Evolutionary conservation across 2,329 filamentous ascomycete genomes (phyloP), one percentile per base, ranked within the genome.

Genomic region (Diaporthe ilicicola): DNA sequence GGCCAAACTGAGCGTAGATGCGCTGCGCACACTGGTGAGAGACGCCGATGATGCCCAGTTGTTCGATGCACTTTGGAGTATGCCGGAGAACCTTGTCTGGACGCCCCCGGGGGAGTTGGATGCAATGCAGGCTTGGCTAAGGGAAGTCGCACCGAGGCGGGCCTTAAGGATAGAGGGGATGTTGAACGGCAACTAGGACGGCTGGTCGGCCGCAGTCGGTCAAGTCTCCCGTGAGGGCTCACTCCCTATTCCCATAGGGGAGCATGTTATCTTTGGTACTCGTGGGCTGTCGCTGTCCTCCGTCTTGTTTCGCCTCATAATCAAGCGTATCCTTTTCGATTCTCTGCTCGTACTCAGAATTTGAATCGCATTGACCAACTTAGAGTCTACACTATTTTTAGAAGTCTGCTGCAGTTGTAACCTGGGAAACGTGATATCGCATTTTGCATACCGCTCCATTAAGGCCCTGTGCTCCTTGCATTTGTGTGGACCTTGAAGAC

Each of bases 71-170:
- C 76, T 89, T 27, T 74, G 76, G 64, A 80, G 70, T 12, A 73
- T 89, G 71, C 86, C 85, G 0, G 82, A 88, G 4, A 65, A 68
- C 2, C n/a, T 70, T 24, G 34, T 68, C 32, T 79, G 85, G 62
- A 87, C 84, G 2, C 79, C 87, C 0, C 83, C 86, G 22, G 86
- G 87, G 64, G 87, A 89, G 75, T 83, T 84, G 0, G 86, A 86
- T 44, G 80, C 79, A 2, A 73, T 89, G 73, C 80, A 81, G 42
- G 76, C 70, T 5, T 89, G 88, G 76, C 79, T 88, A 67, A 75
- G 73, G 56, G 80, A 82, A 42, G 67, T 88, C 32, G 75, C 86
- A 71, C 79, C 79, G 12, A 68, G 73, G 8, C 71, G 76, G 50
- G 59, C 71, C 22, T 70, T 74, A 15, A 62, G 76, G 19, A 73